Evolutionary conservation across 2,329 filamentous ascomycete genomes (phyloP).

Genomic region (Colletotrichum cereale): DNA sequence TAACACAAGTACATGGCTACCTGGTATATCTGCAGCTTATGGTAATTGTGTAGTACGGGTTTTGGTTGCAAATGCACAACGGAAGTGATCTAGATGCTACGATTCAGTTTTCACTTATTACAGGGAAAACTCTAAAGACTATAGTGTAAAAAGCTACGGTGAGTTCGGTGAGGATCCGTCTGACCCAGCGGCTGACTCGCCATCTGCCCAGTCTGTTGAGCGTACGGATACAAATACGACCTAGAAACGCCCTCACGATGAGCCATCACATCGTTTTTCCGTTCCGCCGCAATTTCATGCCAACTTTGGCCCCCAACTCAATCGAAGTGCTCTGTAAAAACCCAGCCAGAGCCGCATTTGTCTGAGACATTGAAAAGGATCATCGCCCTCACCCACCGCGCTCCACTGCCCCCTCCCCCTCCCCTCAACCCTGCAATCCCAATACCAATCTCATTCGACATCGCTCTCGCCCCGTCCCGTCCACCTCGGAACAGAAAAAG

Average conservation of each 20-base stretch:
- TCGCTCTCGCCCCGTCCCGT: not conserved
- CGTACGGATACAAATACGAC: not conserved
- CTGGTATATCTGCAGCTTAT: no score
- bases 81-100: not conserved
- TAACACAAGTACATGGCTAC: not conserved
- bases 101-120: not conserved
- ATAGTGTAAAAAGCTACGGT: not conserved
- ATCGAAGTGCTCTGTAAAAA: not conserved
- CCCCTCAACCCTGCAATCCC: not conserved
- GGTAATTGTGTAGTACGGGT: no score
- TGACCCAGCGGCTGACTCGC: slow-evolving; percentile 28
- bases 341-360: not conserved
- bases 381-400: not conserved
- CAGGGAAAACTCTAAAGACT: not conserved
- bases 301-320: not conserved
- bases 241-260: not conserved
- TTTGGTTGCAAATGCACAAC: fast-evolving
- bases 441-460: not conserved
- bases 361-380: slow-evolving; percentile 11
- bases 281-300: slow-evolving; percentile 25
- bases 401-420: not conserved
- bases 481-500: not conserved
- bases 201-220: slow-evolving; percentile 14
- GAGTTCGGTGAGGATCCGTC: slow-evolving; percentile 1
- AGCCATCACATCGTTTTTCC: slow-evolving; percentile 36